Evolutionary conservation across 2,329 filamentous ascomycete species (phyloP).

Genomic region (Xylogone sp.): DNA sequence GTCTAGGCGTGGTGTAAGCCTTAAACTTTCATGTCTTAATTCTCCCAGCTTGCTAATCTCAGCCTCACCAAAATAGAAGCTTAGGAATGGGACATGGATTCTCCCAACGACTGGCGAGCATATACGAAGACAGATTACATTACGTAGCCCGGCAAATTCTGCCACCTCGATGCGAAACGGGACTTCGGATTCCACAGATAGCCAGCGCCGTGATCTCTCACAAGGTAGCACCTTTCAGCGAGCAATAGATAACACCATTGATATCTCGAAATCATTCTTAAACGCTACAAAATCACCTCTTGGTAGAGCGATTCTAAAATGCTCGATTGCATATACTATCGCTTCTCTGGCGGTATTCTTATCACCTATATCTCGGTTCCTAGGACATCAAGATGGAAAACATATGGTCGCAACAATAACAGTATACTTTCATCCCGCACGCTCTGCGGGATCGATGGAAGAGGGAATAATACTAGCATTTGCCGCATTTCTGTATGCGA

Average conservation of each 20-base stretch:
- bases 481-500: constrained; percentile 74
- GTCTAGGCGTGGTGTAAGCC: constrained; percentile 22
- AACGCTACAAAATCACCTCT: constrained; percentile 66
- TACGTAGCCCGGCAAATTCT: constrained; percentile 51
- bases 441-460: constrained; percentile 84
- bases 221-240: constrained; percentile 27
- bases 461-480: constrained; percentile 76
- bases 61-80: constrained; percentile 49
- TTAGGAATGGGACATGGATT: constrained; percentile 83
- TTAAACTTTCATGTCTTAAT: background rate
- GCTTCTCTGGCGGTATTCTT: constrained; percentile 86
- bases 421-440: constrained; percentile 90
- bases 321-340: constrained; percentile 82
- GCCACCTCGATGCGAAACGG: constrained; percentile 12
- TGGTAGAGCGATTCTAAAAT: constrained; percentile 82
- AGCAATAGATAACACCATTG: constrained; percentile 29
- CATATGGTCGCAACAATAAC: constrained; percentile 92
- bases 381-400: constrained; percentile 84
- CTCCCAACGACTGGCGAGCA: constrained; percentile 83
- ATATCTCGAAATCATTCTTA: constrained; percentile 39
- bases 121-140: constrained; percentile 72
- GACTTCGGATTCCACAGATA: constrained; percentile 7
- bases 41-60: background rate
- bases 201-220: constrained; percentile 14
- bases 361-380: constrained; percentile 63